A percentile compares a stretch with the other conserved stretches of the same genome.
Evolutionary conservation across 176 grass and related monocot species (phyloP).

Genomic region (Musa itinerans): DNA sequence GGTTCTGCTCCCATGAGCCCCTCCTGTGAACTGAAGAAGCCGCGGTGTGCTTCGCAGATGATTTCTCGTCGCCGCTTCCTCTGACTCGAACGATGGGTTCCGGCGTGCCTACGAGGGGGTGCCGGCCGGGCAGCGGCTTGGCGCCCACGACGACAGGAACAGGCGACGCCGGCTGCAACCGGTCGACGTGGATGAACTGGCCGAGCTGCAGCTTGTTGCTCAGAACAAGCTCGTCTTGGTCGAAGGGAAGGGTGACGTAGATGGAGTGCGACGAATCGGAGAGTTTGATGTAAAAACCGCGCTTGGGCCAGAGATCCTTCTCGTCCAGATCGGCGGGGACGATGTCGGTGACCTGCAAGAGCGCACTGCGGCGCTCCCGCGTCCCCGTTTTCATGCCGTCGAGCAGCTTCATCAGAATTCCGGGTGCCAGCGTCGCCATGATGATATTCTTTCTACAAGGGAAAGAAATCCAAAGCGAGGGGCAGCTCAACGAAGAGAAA

Average conservation of each 20-base stretch:
- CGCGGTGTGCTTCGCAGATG: no score
- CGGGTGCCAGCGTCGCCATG: conserved; percentile 68
- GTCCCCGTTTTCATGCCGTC: conserved; percentile 55
- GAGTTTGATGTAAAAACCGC: conserved; percentile 82
- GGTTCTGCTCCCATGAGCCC: conserved; percentile 50
- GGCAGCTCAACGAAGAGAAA: no score
- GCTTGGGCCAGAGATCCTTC: conserved; percentile 61
- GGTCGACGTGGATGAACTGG: conserved; percentile 61
- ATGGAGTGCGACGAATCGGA: conserved; percentile 65
- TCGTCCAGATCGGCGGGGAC: conserved; percentile 70
- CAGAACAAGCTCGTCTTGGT: conserved; percentile 64
- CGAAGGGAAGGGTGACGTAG: conserved; percentile 56
- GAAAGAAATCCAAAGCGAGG: not conserved
- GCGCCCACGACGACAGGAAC: conserved; percentile 69
- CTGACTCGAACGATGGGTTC: conserved; percentile 29
- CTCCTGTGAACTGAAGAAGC: conserved; percentile 24
- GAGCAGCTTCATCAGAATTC: conserved; percentile 63
- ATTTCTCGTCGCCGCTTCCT: no score
- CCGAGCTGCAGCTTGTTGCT: conserved; percentile 75
- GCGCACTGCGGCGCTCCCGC: conserved; percentile 39
- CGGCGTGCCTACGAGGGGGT: conserved; percentile 57
- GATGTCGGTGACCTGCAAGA: conserved; percentile 86
- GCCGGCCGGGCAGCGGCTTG: conserved; percentile 70
- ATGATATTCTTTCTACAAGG: not conserved
- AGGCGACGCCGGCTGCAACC: conserved; percentile 50